Evolutionary conservation across 78 protist species (phyloP).

Genomic region (Dictyostelium brefeldianum): DNA sequence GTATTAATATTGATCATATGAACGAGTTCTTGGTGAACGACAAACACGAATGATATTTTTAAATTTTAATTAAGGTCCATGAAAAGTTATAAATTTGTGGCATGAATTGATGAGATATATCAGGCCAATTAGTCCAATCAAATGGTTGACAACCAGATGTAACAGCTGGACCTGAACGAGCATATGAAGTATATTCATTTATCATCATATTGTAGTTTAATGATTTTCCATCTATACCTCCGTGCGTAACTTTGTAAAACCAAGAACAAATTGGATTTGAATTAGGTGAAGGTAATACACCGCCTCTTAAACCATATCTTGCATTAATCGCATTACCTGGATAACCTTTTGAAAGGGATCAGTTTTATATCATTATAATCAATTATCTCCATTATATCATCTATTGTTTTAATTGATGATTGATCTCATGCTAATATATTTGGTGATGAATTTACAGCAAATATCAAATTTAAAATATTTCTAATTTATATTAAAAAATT

Average conservation of each 20-base stretch:
- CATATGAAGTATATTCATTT: conserved; percentile 2
- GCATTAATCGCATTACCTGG: conserved; percentile 62
- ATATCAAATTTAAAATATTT: no score
- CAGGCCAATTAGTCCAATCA: conserved; percentile 28
- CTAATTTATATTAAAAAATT: no score
- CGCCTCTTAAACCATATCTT: conserved; percentile 25
- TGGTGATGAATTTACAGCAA: no score
- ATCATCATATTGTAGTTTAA: conserved; percentile 40
- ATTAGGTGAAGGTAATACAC: neutral
- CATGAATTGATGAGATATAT: conserved; percentile 23
- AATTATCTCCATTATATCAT: neutral
- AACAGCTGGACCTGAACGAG: conserved; percentile 52
- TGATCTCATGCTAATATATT: conserved; percentile 40
- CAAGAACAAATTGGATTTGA: conserved; percentile 20
- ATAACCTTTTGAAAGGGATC: conserved; percentile 29
- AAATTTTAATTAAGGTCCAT: conserved; percentile 16
- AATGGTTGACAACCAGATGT: conserved; percentile 48
- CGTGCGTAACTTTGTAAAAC: conserved; percentile 51
- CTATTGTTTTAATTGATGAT: neutral
- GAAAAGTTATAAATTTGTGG: conserved; percentile 42
- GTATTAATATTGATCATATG: conserved; percentile 67
- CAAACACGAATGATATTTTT: conserved; percentile 72
- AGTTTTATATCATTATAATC: conserved; percentile 29
- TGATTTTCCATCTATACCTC: conserved; percentile 54
- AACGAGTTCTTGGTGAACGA: conserved; percentile 58